Percentiles rank a stretch among this genome's conserved stretches.
phyloP scores from a whole-genome alignment of 148 eudicot genomes.

The Polygonum aviculare region DNA sequence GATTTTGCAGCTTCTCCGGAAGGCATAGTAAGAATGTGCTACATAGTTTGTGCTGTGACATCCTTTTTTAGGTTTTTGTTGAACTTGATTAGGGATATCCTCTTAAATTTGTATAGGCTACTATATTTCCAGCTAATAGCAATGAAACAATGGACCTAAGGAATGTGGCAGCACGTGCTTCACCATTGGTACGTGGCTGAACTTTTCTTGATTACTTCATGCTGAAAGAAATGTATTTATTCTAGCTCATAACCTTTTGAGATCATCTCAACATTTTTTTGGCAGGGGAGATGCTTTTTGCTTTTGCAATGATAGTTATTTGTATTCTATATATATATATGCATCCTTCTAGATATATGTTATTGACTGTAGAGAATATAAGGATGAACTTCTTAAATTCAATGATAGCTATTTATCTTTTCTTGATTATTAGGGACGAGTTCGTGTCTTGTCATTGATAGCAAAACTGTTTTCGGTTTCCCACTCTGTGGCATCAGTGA shows the following conservation, averaged over 20 bases:
- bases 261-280: not conserved
- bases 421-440: conserved; percentile 54
- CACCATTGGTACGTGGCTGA: conserved; percentile 53
- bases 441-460: conserved; percentile 72
- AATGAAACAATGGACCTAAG: conserved; percentile 58
- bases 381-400: not conserved
- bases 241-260: not conserved
- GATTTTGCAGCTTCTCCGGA: conserved; percentile 47
- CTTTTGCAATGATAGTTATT: not conserved
- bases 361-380: not conserved
- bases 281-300: not conserved
- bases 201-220: not conserved
- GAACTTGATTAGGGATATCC: not conserved
- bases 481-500: conserved; percentile 54
- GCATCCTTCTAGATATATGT: not conserved
- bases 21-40: conserved; percentile 51
- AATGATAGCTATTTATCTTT: no score
- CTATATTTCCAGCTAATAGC: conserved; percentile 52
- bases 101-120: conserved; percentile 31
- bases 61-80: not conserved
- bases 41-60: not conserved
- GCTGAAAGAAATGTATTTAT: not conserved
- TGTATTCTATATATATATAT: not conserved
- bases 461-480: conserved; percentile 91
- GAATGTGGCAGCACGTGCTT: conserved; percentile 46